These are phyloP conservation scores for Pleurotus tuoliensis DNA, from an alignment of 768 basidiomycete species.

Conservation along the genomic window DNA sequence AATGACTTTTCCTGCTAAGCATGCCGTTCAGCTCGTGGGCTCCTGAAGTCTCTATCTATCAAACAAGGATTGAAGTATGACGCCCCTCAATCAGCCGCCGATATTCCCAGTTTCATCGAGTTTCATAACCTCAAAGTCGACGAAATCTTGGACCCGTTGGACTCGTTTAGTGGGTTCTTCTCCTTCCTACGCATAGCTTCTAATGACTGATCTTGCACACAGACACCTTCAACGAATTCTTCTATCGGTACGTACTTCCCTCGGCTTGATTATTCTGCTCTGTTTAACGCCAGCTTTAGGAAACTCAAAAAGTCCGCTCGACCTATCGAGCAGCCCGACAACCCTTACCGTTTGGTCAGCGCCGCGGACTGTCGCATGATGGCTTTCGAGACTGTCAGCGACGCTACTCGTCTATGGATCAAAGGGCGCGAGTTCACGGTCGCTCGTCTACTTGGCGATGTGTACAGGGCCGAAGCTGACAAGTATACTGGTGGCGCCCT, in stretches of 20 bases:
- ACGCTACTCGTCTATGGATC: conserved; percentile 92
- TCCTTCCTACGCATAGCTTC: not conserved
- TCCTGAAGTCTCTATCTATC: conserved; percentile 85
- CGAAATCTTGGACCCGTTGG: conserved; percentile 80
- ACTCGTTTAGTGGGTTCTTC: conserved; percentile 68
- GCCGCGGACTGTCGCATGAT: conserved; percentile 97
- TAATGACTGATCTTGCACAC: conserved; percentile 5
- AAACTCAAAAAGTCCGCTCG: conserved; percentile 85
- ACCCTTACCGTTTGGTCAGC: conserved; percentile 78
- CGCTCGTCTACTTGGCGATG: conserved; percentile 72
- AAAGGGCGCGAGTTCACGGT: conserved; percentile 94
- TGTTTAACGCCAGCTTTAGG: conserved; percentile 29
- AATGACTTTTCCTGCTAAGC: not conserved
- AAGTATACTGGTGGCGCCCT: conserved; percentile 78
- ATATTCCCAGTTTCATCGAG: conserved; percentile 84
- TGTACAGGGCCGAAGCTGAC: conserved; percentile 64
- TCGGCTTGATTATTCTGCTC: too few relatives aligned
- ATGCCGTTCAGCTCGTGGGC: conserved; percentile 51
- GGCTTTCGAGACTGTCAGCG: conserved; percentile 81
- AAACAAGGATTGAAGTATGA: conserved; percentile 96
- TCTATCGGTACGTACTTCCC: conserved; percentile 52
- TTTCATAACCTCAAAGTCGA: conserved; percentile 83
- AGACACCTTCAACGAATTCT: conserved; percentile 95
- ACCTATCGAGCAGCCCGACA: conserved; percentile 65
- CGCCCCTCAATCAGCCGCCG: conserved; percentile 73